Evolutionary conservation across 2,329 filamentous ascomycete genomes (phyloP), one percentile per base, ranked within the genome.

Genomic region (Calonectria henricotiae): DNA sequence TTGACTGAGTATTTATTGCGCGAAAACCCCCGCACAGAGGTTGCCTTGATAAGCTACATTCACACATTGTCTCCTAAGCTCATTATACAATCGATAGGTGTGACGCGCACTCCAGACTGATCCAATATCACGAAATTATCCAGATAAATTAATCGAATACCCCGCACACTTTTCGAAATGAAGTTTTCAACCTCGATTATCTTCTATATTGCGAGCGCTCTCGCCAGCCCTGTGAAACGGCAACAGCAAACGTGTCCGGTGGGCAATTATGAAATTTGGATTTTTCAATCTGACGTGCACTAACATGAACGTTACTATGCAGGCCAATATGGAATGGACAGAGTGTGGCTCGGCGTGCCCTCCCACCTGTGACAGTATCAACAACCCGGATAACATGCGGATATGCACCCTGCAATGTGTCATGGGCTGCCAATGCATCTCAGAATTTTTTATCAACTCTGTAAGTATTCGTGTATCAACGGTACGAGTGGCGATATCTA

Each of bases 301-400:
- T 55, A 20, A 55, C 30, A 12, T 17, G 37, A 20, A 23, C 23
- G 35, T 11, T 9, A 20, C 32, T n/a, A 23, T 35, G 3, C 20
- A 58, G 51, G 32, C 6, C 51, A 58, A 58, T 13, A 58, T 39
- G 51, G n/a, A 58, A 27, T 58, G 5, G 2, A 58, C 12, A n/a
- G 51, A 58, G 4, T 58, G 51, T n/a, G 51, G 51, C 25, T 17
- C 51, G 7, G 51, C 51, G 17, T 58, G 51, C 20, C 51, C 51
- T 58, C 32, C 51, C 2, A 9, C 51, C 1, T 58, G 51, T 23
- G 51, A n/a, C 17, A 58, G 32, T 12, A 11, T 58, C 20, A 7
- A 23, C n/a, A 23, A 58, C 20, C 12, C 30, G 12, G 20, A 2
- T 3, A 39, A 39, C 12, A 15, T 9, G 3, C 1, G 25, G 20